phyloP scores from a whole-genome alignment of 352 stramenopile species.

The Plasmopara viticola region DNA sequence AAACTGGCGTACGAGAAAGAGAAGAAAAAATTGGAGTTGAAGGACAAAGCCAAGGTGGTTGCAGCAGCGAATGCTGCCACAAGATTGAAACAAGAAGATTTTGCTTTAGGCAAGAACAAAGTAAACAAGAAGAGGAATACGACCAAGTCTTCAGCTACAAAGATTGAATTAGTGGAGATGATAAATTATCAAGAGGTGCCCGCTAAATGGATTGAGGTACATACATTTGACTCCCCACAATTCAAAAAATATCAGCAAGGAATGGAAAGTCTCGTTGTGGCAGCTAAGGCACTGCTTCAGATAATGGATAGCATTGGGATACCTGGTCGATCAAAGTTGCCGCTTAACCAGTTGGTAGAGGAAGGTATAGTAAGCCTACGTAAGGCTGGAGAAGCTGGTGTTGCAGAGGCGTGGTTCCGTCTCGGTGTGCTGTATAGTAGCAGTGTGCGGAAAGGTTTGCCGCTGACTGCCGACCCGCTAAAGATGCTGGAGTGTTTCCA shows the following conservation, averaged over 20 bases:
- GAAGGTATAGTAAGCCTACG: slow-evolving; percentile 20
- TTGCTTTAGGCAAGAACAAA: slow-evolving; percentile 12
- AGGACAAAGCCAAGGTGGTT: slow-evolving; percentile 16
- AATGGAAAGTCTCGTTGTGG: slow-evolving; percentile 17
- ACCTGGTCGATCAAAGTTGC: slow-evolving; percentile 11
- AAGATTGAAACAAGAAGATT: neutral
- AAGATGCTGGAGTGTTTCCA: slow-evolving; percentile 33
- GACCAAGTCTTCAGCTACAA: slow-evolving; percentile 3
- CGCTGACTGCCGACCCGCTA: slow-evolving; percentile 16
- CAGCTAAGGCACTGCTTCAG: slow-evolving; percentile 16
- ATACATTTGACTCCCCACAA: slow-evolving; percentile 11
- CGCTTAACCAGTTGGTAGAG: slow-evolving; percentile 11
- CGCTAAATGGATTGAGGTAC: slow-evolving; percentile 24
- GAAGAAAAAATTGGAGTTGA: slow-evolving; percentile 19
- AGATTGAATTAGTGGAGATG: slow-evolving; percentile 23
- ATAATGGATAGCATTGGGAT: slow-evolving; percentile 22
- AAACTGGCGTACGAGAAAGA: slow-evolving; percentile 19
- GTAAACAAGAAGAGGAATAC: slow-evolving; percentile 22
- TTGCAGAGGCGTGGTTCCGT: slow-evolving; percentile 35
- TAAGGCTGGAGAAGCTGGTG: slow-evolving; percentile 25
- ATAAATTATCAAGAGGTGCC: slow-evolving; percentile 34
- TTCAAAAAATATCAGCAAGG: slow-evolving; percentile 22
- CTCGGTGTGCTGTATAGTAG: slow-evolving; percentile 32
- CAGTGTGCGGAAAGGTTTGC: slow-evolving; percentile 15
- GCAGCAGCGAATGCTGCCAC: slow-evolving; percentile 10